A percentile compares a stretch with the other conserved stretches of the same genome.
These are phyloP conservation scores for Talaromyces atroroseus DNA, from an alignment of 2,329 filamentous ascomycete genomes.

Conservation along the genomic window DNA sequence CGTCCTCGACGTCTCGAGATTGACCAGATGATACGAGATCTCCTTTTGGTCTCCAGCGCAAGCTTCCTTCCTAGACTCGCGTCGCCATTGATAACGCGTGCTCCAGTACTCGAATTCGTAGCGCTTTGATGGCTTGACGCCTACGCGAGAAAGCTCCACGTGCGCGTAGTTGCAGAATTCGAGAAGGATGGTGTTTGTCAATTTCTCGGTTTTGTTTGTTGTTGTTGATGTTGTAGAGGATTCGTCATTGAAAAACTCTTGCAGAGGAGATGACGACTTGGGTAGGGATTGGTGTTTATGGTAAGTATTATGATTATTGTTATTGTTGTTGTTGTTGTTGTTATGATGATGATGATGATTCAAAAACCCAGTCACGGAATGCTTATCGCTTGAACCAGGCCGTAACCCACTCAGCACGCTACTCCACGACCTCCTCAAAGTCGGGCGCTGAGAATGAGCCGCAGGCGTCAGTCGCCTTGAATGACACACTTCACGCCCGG, in stretches of 20 bases:
- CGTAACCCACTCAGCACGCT: conserved; percentile 54
- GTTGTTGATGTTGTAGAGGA: not conserved
- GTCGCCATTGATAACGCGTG: conserved; percentile 75
- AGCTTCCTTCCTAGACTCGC: conserved; percentile 60
- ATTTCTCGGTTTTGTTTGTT: conserved; percentile 29
- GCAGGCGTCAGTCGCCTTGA: conserved; percentile 66
- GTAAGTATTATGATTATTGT: not conserved
- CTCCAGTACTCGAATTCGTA: conserved; percentile 97
- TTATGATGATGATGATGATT: not conserved
- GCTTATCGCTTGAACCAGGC: conserved; percentile 47
- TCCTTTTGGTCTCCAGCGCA: conserved; percentile 49
- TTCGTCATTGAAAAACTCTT: conserved; percentile 7
- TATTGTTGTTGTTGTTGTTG: conserved; percentile 17
- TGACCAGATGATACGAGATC: conserved; percentile 74
- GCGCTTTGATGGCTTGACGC: conserved; percentile 61
- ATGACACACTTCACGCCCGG: conserved; percentile 87
- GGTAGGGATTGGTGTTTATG: conserved; percentile 12
- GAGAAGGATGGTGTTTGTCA: conserved; percentile 76
- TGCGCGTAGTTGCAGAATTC: conserved; percentile 98
- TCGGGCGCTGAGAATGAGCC: conserved; percentile 46
- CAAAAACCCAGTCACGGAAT: conserved; percentile 14
- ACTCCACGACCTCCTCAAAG: conserved; percentile 55
- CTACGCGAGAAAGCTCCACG: conserved; percentile 70
- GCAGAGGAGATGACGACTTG: conserved; percentile 2
- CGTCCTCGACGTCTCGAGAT: conserved; percentile 57